Conservation (phyloP, 2,329 filamentous ascomycete genomes). For the Neophaeococcomyces mojaviensis region DNA sequence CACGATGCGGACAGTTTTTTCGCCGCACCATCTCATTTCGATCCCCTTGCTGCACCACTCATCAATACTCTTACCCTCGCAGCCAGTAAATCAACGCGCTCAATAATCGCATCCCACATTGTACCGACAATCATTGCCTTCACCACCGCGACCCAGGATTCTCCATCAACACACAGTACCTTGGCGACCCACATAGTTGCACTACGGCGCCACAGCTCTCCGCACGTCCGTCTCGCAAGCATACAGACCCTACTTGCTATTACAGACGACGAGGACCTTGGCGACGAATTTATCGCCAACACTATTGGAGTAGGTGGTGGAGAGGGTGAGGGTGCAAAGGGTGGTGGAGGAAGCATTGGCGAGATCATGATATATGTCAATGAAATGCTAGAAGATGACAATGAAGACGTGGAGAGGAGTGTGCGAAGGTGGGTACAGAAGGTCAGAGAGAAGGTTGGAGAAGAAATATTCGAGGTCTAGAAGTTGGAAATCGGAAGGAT, state of each 20-base stretch:
- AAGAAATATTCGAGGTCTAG: constrained; percentile 46
- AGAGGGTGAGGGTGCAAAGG: constrained; percentile 13
- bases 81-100: constrained; percentile 31
- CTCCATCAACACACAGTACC: constrained; percentile 82
- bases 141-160: constrained; percentile 54
- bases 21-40: constrained; percentile 68
- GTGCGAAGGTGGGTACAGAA: constrained; percentile 82
- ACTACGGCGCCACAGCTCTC: constrained; percentile 61
- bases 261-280: constrained; percentile 58
- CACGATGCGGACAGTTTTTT: constrained; percentile 25
- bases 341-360: constrained; percentile 15
- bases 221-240: constrained; percentile 68
- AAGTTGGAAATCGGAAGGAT: background rate
- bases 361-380: constrained; percentile 97
- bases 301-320: constrained; percentile 14
- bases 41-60: constrained; percentile 61
- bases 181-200: constrained; percentile 74
- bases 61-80: constrained; percentile 56
- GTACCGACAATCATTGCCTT: constrained; percentile 34
- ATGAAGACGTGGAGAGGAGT: constrained; percentile 85
- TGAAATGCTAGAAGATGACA: constrained; percentile 92
- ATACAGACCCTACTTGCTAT: constrained; percentile 74
- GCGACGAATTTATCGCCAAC: constrained; percentile 80
- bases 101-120: constrained; percentile 53
- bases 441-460: constrained; percentile 83